Evolutionary conservation across 331 rosid genomes (phyloP), one percentile per base, ranked within the genome.

Genomic region (Acacia pycnantha): DNA sequence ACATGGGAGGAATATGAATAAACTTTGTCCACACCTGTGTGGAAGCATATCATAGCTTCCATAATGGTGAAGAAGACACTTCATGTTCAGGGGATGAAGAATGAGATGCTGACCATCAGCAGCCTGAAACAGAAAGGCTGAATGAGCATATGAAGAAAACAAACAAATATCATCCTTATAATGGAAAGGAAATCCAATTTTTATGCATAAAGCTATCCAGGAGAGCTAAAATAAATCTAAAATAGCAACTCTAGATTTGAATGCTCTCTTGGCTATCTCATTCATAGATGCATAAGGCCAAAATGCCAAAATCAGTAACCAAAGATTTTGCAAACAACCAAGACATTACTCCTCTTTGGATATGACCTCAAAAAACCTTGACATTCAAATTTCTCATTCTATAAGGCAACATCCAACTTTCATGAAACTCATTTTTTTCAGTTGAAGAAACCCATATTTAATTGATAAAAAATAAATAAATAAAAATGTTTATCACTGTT

Each of bases 61-160:
- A 83, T 85, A 91, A 83, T 93, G 93, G 65, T 91, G 93, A 80
- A 95, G 89, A 78, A 95, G 93, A 85, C 98, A 93, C 88, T 92
- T 95, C 91, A 91, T 87, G 87, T 92, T 91, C 86, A 95, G 79
- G 10, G 99, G 92, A 92, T 95, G 98, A 84, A 95, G 92, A 90
- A 95, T 95, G 86, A 95, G 81, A 87, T 88, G 97, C 88, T 95
- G 99, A 81, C 99, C 99, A 91, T 95, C 99, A 35, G 90, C 85
- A 22, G 97, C 99, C 99, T 95, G 90, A 83, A 80, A 92, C 56
- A 59, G 86, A 86, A 88, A 27, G 70, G 91, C 43, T 64, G 86
- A 86, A 89, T 40, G 76, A 79, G 79, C 88, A 75, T 41, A 73
- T 44, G 37, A 35, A 61, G 10, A 77, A 22, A 51, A 83, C 51